Percentiles rank a stretch among this genome's conserved stretches.
Evolutionary conservation across 495 filamentous ascomycete genomes (phyloP).

Genomic region (Trypethelium eluteriae): DNA sequence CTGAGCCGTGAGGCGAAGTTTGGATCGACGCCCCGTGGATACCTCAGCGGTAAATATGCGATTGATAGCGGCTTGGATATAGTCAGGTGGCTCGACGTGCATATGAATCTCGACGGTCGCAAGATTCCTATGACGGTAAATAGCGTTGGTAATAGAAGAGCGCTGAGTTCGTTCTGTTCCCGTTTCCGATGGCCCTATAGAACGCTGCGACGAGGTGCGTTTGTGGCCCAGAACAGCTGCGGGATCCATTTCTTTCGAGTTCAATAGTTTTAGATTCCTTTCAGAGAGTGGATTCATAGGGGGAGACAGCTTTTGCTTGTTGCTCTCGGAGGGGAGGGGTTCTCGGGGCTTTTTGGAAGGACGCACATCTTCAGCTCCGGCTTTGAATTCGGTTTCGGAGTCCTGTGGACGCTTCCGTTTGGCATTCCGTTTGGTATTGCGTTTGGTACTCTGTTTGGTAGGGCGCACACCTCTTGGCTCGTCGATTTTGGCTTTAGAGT

Average conservation of each 20-base stretch:
- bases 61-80: constrained; percentile 9
- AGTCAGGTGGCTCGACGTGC: constrained; percentile 9
- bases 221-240: neutral
- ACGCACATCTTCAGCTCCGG: neutral
- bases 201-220: neutral
- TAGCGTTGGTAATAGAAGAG: neutral
- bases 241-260: neutral
- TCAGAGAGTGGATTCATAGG: neutral
- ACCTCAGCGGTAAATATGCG: neutral
- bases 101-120: constrained; percentile 12
- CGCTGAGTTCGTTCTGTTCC: neutral
- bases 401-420: neutral
- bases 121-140: constrained; percentile 4
- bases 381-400: neutral
- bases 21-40: neutral
- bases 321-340: neutral
- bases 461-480: neutral
- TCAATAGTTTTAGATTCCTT: neutral
- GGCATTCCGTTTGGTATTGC: neutral
- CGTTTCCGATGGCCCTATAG: neutral
- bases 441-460: neutral
- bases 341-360: neutral
- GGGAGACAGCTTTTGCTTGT: neutral
- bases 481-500: neutral
- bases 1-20: neutral